Conservation (phyloP, 73 alveolate species). For the Paramecium caudatum region DNA sequence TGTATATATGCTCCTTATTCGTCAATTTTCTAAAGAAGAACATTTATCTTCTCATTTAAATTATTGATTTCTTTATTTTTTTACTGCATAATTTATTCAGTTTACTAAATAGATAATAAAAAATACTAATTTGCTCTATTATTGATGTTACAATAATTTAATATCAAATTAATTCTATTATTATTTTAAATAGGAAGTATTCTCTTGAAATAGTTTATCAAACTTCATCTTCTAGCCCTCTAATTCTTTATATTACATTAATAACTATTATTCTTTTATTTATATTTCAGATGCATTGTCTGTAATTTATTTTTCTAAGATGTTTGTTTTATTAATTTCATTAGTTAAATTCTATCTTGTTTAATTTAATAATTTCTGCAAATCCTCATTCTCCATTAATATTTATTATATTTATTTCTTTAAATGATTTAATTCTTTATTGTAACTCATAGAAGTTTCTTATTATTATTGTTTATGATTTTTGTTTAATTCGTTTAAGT, state of each 20-base stretch:
- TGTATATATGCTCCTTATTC: not conserved
- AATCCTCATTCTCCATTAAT: constrained; percentile 53
- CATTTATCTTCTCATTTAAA: constrained; percentile 58
- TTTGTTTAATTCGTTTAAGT: constrained; percentile 3
- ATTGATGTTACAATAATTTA: constrained; percentile 40
- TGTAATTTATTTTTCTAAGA: not conserved
- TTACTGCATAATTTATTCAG: constrained; percentile 4
- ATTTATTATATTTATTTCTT: constrained; percentile 23
- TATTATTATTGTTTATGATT: not conserved
- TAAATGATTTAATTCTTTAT: constrained; percentile 36
- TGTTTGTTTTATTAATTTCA: constrained; percentile 24
- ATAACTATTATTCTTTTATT: not conserved
- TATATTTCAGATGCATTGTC: not conserved
- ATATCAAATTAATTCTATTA: constrained; percentile 45
- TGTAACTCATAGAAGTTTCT: not conserved
- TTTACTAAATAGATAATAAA: constrained; percentile 20
- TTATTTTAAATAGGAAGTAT: constrained; percentile 25
- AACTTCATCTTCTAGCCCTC: constrained; percentile 43
- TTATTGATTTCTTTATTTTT: constrained; percentile 29
- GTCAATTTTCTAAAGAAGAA: constrained; percentile 21
- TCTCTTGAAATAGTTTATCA: constrained; percentile 54
- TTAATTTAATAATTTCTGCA: not conserved
- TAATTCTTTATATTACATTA: not conserved
- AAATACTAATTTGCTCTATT: constrained; percentile 39
- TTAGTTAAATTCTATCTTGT: constrained; percentile 1